Conservation (phyloP, 352 stramenopile genomes). For the Hyphochytrium catenoides region DNA sequence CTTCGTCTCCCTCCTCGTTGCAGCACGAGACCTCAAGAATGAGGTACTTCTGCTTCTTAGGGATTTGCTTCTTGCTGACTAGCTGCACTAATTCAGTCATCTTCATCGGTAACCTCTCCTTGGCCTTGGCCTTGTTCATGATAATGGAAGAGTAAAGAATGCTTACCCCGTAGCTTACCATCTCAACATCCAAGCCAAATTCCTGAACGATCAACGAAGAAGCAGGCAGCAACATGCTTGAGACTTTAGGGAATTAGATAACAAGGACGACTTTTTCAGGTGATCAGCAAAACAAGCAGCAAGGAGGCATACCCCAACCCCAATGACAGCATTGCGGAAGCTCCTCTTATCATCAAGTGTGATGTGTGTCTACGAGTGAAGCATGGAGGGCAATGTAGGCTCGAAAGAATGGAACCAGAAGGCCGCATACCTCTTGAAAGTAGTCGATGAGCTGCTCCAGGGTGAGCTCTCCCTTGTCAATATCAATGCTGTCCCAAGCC, state of each 20-base stretch:
- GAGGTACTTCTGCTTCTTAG: conserved; percentile 81
- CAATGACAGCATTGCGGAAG: no score
- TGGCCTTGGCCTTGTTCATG: conserved; percentile 68
- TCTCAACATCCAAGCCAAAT: conserved; percentile 89
- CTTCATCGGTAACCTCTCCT: conserved; percentile 88
- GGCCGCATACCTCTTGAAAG: conserved; percentile 86
- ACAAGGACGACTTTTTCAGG: no score
- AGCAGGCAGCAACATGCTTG: no score
- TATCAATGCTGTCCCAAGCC: conserved; percentile 87
- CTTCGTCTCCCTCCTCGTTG: conserved; percentile 80
- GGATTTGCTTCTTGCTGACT: conserved; percentile 88
- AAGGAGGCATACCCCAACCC: no score
- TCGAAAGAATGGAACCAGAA: no score
- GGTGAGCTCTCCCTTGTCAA: conserved; percentile 84
- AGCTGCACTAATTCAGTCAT: conserved; percentile 81
- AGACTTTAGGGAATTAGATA: no score
- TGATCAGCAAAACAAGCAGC: no score
- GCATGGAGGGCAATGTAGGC: no score
- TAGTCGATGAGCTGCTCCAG: conserved; percentile 83
- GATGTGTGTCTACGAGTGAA: no score
- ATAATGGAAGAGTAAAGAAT: conserved; percentile 63
- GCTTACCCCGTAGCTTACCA: conserved; percentile 89
- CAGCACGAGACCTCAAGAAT: conserved; percentile 89
- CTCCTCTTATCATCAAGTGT: no score
- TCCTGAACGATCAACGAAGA: no score